These are phyloP conservation scores for Lumnitzera littorea DNA, from an alignment of 345 rosid species.

Conservation along the genomic window DNA sequence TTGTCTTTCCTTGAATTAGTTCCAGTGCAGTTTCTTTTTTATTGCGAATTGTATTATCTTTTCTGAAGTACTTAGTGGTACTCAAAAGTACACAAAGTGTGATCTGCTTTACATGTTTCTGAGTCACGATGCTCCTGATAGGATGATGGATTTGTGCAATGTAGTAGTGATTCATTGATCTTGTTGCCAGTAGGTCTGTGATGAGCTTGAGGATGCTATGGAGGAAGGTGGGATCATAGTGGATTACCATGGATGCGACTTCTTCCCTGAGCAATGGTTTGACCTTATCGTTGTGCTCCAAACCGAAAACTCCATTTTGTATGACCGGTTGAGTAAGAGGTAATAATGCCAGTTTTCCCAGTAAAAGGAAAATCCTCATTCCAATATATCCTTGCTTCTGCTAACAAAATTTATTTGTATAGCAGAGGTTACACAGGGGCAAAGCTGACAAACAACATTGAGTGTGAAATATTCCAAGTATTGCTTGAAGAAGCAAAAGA, in stretches of 20 bases:
- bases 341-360: slow-evolving; percentile 8
- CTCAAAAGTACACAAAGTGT: no score
- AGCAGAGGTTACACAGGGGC: slow-evolving; percentile 60
- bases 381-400: background rate
- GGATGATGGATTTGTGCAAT: background rate
- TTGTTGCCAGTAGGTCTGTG: slow-evolving; percentile 51
- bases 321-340: slow-evolving; percentile 79
- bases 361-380: background rate
- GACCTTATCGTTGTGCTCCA: slow-evolving; percentile 81
- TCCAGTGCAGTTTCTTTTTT: no score
- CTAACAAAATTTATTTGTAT: background rate
- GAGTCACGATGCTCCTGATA: background rate
- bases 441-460: slow-evolving; percentile 74
- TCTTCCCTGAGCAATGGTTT: slow-evolving; percentile 86
- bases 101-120: background rate
- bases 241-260: slow-evolving; percentile 91
- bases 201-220: slow-evolving; percentile 87
- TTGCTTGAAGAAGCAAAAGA: slow-evolving; percentile 80
- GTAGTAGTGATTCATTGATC: slow-evolving; percentile 1
- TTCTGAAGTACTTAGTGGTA: no score
- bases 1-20: no score
- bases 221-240: slow-evolving; percentile 75
- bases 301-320: slow-evolving; percentile 62
- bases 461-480: slow-evolving; percentile 75
- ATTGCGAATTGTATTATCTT: no score